Base-by-base conservation (phyloP, 495 filamentous ascomycete species). In the Platismatia glauca region DNA sequence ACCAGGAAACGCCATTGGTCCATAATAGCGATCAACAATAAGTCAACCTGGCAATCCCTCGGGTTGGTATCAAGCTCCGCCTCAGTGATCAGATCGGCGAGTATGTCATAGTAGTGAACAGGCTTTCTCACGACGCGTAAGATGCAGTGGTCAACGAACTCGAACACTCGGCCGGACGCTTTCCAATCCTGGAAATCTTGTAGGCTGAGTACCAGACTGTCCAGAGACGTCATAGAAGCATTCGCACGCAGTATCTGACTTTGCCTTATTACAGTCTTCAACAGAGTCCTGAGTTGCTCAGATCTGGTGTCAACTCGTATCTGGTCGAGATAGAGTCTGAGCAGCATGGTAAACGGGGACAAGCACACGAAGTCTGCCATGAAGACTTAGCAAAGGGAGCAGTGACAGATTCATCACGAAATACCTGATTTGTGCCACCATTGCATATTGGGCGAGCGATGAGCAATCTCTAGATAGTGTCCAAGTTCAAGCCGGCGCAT, bases 61-160 rank as follows among this genome's bases (percentile, higher is more conserved):
- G 44, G 0, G 8, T 18, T 34, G 7, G 64, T 50, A 29, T 71
- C 63, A 9, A 65, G 58, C 68, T 60, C 68, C 67, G 2, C 58
- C 61, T 55, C 16, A 7, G 50, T 7, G n/a, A 31, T 20, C 29
- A 66, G 57, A 33, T 70, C 67, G 39, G 78, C 64, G 20, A 78
- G 58, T 56, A 87, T 83, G 9, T 87, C 73, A 68, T 94, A 93
- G 67, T 95, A 70, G 46, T 66, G 91, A 66, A 90, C 82, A 8
- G 88, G 85, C 44, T 82, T 83, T 58, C 83, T 85, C 7, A 84
- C 82, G 55, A 86, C 84, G 20, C 90, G 83, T 46, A 80, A 81
- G 22, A 86, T 75, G 71, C 89, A 94, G 56, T 91, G 89, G 64
- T 97, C 91, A 58, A 97, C 70, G 66, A 93, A 96, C 6, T 80